Percentiles rank a stretch among this genome's conserved stretches.
Evolutionary conservation across 257 asterid species (phyloP).

Genomic region (Plantago major): DNA sequence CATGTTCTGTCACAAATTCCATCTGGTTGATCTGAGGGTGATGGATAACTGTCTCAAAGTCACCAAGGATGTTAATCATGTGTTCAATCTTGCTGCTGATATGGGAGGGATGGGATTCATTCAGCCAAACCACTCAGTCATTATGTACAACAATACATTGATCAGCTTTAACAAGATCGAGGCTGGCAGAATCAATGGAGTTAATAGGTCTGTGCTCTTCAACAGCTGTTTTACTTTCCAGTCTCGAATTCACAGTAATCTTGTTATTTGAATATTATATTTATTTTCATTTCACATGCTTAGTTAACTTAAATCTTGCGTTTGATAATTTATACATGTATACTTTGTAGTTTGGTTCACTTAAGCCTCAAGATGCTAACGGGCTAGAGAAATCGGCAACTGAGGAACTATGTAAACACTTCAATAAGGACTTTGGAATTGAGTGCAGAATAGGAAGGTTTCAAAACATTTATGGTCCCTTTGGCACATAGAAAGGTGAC

Average conservation of each 20-base stretch:
- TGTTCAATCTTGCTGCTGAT: conserved; percentile 85
- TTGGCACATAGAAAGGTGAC: conserved; percentile 94
- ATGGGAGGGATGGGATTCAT: conserved; percentile 96
- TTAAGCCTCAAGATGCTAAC: conserved; percentile 87
- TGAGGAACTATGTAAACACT: conserved; percentile 80
- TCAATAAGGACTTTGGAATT: conserved; percentile 82
- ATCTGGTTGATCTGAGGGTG: conserved; percentile 84
- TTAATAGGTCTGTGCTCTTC: conserved; percentile 53
- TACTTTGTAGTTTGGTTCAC: no score
- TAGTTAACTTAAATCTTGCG: no score
- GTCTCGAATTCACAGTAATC: no score
- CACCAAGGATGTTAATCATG: conserved; percentile 60
- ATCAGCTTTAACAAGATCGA: conserved; percentile 87
- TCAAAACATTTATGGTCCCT: conserved; percentile 90
- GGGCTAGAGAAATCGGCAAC: conserved; percentile 84
- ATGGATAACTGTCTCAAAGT: conserved; percentile 87
- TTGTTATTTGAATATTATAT: no score
- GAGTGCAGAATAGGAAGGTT: conserved; percentile 91
- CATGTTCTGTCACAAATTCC: conserved; percentile 83
- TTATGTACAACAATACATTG: conserved; percentile 86
- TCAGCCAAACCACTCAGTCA: conserved; percentile 85
- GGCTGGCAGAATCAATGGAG: conserved; percentile 70
- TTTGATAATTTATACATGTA: no score
- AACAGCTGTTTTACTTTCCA: conserved; percentile 9
- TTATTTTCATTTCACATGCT: no score